Base-by-base conservation (phyloP, 2,329 filamentous ascomycete genomes). In the Trichothecium sympodiale region DNA sequence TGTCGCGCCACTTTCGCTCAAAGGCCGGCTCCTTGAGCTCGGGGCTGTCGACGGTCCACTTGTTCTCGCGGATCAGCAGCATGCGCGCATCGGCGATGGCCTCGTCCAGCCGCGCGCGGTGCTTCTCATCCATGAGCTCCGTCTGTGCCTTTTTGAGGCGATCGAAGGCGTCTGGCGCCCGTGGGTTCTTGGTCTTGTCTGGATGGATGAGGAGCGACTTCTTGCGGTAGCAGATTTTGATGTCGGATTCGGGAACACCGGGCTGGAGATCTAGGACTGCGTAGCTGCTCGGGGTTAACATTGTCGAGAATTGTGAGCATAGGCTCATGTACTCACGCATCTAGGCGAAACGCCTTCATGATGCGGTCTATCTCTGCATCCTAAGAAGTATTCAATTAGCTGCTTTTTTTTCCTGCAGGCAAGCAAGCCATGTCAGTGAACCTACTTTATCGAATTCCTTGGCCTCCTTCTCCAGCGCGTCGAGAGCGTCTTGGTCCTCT, bases 161-260 rank as follows among this genome's bases (percentile, higher is more conserved):
- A 61, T 98, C 91, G 55, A 98, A 98, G 45, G 91, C 91, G 51
- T 96, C 91, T 4, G 91, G 89, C 0, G 91, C 91, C 33, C 70
- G 74, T 0, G 86, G 81, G 54, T 98, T 96, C 52, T 79, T 79
- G 38, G 91, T 95, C 61, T 98, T 98, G 67, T 98, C 91, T 6
- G 91, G 91, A 66, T 98, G 91, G 65, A 98, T 96, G 33, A 98
- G 78, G 38, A 98, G 80, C n/a, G 91, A 98, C 61, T 95, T 96
- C 51, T 86, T 88, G 67, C 91, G 88, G 65, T 96, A 98, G 46
- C 76, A 75, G 48, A 80, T 68, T 63, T 95, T 96, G 69, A 98
- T 96, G 63, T 96, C 91, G 40, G 85, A 88, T 49, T 96, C 89
- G 38, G 91, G 78, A 15, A 96, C 86, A 54, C 91, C 91, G 4